Percentiles rank a stretch among this genome's conserved stretches.
These are phyloP conservation scores for Coix lacrymajobi DNA, from an alignment of 176 grass and related monocot species.

Conservation along the genomic window DNA sequence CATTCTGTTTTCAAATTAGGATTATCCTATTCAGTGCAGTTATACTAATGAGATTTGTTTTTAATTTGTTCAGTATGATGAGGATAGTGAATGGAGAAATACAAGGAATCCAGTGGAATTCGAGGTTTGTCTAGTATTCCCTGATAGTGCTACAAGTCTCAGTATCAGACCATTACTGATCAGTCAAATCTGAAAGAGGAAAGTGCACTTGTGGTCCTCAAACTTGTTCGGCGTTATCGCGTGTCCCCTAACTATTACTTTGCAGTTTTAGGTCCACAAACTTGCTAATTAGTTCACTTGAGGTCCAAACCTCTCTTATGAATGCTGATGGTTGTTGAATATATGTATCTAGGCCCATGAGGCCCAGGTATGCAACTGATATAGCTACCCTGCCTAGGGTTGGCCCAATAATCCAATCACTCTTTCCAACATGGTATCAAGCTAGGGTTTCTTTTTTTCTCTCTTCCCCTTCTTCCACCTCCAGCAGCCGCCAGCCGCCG, in stretches of 20 bases:
- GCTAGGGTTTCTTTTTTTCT: too few relatives aligned
- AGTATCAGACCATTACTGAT: background rate
- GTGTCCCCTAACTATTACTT: background rate
- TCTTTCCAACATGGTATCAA: too few relatives aligned
- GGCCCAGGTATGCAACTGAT: too few relatives aligned
- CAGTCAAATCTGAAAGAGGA: background rate
- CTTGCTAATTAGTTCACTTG: background rate
- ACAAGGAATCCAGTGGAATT: constrained; percentile 44
- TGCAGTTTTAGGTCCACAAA: background rate
- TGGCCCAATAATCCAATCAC: too few relatives aligned
- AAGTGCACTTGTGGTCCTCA: background rate
- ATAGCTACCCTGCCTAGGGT: too few relatives aligned
- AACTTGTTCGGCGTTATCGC: background rate
- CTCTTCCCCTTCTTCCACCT: too few relatives aligned
- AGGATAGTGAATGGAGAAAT: constrained; percentile 15
- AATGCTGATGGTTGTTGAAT: too few relatives aligned
- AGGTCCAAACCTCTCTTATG: background rate
- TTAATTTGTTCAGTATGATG: constrained; percentile 34
- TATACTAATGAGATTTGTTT: constrained; percentile 23
- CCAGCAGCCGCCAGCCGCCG: too few relatives aligned
- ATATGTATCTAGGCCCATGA: too few relatives aligned
- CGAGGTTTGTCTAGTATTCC: constrained; percentile 21
- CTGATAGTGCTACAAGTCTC: background rate
- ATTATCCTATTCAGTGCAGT: background rate
- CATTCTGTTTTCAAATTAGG: background rate